Percentiles rank a stretch among this genome's conserved stretches.
Evolutionary conservation across 306 rosid genomes (phyloP).

Genomic region (Betula pendula): DNA sequence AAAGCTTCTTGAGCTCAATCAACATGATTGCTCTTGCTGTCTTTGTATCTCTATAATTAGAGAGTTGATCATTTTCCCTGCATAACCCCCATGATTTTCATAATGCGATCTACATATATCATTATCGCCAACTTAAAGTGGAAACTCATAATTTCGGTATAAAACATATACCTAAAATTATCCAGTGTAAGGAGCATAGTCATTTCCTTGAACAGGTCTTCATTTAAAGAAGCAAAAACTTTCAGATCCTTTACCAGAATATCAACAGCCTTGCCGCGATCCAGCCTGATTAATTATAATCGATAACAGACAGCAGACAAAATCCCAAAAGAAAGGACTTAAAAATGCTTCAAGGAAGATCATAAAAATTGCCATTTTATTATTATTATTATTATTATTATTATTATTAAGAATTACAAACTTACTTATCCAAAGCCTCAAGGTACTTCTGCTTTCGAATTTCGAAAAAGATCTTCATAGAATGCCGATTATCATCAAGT

Average conservation of each 20-base stretch:
- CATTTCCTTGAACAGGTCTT: constrained; percentile 27
- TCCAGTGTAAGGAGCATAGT: constrained; percentile 27
- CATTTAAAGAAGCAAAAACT: constrained; percentile 24
- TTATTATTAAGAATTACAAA: not conserved
- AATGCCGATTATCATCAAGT: constrained; percentile 19
- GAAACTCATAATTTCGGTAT: not conserved
- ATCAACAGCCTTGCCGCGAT: constrained; percentile 25
- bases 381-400: too few species aligned
- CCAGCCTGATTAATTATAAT: constrained; percentile 18
- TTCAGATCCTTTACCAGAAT: constrained; percentile 25
- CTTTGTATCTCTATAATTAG: constrained; percentile 33
- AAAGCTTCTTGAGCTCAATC: constrained; percentile 38
- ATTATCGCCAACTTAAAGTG: not conserved
- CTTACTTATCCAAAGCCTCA: constrained; percentile 32
- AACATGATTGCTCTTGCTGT: constrained; percentile 40
- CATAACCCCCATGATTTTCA: constrained; percentile 16
- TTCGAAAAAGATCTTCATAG: constrained; percentile 28
- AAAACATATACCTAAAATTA: constrained; percentile 23
- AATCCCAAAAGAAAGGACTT: not conserved
- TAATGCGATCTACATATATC: not conserved
- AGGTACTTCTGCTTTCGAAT: constrained; percentile 35
- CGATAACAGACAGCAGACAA: not conserved
- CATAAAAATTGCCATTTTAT: not conserved
- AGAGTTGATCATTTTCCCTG: constrained; percentile 42
- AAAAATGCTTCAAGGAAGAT: not conserved